These are phyloP conservation scores for Clonostachys solani DNA, from an alignment of 2,329 filamentous ascomycete species.

Conservation along the genomic window DNA sequence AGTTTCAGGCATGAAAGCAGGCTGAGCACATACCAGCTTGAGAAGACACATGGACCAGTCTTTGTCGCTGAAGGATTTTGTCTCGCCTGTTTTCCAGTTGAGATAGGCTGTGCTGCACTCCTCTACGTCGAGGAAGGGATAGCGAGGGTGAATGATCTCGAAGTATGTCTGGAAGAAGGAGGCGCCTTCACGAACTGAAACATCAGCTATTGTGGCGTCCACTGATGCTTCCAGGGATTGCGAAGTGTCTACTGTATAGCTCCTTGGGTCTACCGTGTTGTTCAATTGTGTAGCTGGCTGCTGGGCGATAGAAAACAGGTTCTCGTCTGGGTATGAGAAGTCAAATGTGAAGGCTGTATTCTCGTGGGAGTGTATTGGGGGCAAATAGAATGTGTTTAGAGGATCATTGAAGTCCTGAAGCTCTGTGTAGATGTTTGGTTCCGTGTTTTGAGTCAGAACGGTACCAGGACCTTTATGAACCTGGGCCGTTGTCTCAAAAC, in stretches of 20 bases:
- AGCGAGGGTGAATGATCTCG: neutral
- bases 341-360: neutral
- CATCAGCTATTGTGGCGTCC: neutral
- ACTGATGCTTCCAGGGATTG: neutral
- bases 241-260: neutral
- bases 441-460: too few relatives aligned
- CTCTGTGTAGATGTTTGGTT: too few relatives aligned
- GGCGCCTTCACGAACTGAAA: neutral
- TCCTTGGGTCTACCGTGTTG: too few relatives aligned
- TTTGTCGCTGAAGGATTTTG: neutral
- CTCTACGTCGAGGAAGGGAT: neutral
- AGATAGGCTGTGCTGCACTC: neutral
- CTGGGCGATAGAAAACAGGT: neutral
- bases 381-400: neutral
- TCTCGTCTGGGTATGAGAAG: neutral
- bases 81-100: neutral
- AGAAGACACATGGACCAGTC: neutral
- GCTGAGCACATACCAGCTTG: neutral
- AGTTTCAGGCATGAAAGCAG: too few relatives aligned
- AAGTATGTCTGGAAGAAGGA: neutral
- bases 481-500: too few relatives aligned
- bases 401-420: neutral
- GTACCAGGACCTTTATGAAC: too few relatives aligned
- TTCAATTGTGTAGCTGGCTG: neutral
- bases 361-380: neutral